Conservation (phyloP, 345 rosid genomes). For the Salix caprea region DNA sequence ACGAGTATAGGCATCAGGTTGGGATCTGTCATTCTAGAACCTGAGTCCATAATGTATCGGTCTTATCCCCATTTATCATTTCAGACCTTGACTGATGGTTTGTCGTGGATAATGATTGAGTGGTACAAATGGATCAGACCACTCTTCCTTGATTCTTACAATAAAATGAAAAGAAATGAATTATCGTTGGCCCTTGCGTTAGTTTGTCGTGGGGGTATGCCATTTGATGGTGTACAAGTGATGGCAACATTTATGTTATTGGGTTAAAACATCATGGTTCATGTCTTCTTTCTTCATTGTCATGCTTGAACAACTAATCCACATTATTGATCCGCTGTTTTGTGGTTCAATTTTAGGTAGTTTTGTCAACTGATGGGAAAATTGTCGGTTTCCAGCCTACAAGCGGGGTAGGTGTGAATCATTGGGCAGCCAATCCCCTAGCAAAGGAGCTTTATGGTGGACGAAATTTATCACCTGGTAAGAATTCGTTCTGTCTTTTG, state of each 20-base stretch:
- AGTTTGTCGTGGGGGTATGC: no score
- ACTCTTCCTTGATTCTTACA: no score
- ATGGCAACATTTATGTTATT: no score
- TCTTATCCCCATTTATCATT: background rate
- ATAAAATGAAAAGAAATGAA: no score
- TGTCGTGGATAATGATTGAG: background rate
- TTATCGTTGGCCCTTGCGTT: no score
- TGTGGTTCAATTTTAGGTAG: conserved; percentile 43
- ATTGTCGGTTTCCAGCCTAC: conserved; percentile 79
- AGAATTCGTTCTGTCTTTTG: conserved; percentile 9
- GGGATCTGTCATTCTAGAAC: background rate
- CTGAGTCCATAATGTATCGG: background rate
- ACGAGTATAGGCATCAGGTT: background rate
- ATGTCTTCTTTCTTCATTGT: background rate
- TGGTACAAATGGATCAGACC: no score
- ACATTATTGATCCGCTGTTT: conserved; percentile 1
- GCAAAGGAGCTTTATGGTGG: conserved; percentile 62
- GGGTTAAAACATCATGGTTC: background rate
- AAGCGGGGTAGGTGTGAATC: conserved; percentile 62
- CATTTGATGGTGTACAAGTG: no score
- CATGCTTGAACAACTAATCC: background rate
- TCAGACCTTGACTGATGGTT: background rate
- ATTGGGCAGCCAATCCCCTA: conserved; percentile 74
- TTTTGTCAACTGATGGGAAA: conserved; percentile 58
- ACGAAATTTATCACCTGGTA: conserved; percentile 61